phyloP scores from a whole-genome alignment of 176 grass and related monocot genomes.

The Oryza glumipatula region DNA sequence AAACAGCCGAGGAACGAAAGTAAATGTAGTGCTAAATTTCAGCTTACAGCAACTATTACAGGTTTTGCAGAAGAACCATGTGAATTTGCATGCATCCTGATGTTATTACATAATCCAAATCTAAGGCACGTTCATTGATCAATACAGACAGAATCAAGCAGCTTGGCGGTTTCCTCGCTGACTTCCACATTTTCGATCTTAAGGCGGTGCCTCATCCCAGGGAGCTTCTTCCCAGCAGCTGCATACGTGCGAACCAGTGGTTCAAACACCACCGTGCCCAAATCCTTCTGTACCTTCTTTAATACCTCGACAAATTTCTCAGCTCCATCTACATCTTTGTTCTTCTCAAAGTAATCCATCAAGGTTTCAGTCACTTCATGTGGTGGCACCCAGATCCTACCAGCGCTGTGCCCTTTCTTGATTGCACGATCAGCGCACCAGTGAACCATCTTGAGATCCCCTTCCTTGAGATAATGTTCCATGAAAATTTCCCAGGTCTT shows the following conservation, averaged over 20 bases:
- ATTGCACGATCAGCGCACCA: slow-evolving; percentile 87
- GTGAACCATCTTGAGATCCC: slow-evolving; percentile 75
- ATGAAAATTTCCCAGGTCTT: slow-evolving; percentile 97
- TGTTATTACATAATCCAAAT: slow-evolving; percentile 42
- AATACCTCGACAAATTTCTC: slow-evolving; percentile 69
- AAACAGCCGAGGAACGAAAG: neutral
- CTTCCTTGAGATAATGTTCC: slow-evolving; percentile 72
- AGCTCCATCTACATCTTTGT: slow-evolving; percentile 63
- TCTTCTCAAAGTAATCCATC: slow-evolving; percentile 69
- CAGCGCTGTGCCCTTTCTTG: slow-evolving; percentile 79
- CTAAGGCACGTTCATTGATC: slow-evolving; percentile 7
- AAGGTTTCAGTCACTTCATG: slow-evolving; percentile 47
- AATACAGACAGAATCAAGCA: slow-evolving; percentile 67
- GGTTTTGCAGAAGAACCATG: slow-evolving; percentile 10
- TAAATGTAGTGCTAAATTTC: neutral
- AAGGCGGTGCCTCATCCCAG: slow-evolving; percentile 72
- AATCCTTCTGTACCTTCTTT: slow-evolving; percentile 59
- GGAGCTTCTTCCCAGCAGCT: slow-evolving; percentile 66
- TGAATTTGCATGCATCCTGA: neutral
- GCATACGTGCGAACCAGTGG: slow-evolving; percentile 65
- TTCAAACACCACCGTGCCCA: slow-evolving; percentile 62
- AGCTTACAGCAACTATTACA: slow-evolving; percentile 26
- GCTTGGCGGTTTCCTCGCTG: slow-evolving; percentile 39
- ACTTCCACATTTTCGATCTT: slow-evolving; percentile 75
- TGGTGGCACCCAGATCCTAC: slow-evolving; percentile 68